Evolutionary conservation across 2,329 filamentous ascomycete genomes (phyloP), one percentile per base, ranked within the genome.

Genomic region (Hansfordia pulvinata): DNA sequence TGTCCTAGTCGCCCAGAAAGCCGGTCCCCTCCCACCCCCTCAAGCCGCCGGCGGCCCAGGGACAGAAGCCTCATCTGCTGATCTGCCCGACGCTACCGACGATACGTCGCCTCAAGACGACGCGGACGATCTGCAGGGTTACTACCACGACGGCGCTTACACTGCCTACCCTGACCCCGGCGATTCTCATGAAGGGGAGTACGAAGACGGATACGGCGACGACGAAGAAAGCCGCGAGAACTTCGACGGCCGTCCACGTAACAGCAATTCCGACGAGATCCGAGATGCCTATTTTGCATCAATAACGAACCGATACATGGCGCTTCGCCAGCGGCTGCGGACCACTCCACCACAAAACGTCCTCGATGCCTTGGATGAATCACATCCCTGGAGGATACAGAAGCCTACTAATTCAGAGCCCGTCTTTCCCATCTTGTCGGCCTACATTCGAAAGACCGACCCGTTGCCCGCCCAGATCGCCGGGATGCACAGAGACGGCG

Each of bases 71-170:
- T 9, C 23, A 24, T 8, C 16, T 7, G 23, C 16, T 4, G 28
- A 47, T 4, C 57, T 64, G 31, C 47, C 52, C 26, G 47, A 43
- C 17, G 58, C 66, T 21, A 72, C 73, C 40, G 42, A 58, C 7
- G 46, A n/a, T n/a, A n/a, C n/a, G n/a, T n/a, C n/a, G n/a, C n/a
- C n/a, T n/a, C n/a, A n/a, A n/a, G n/a, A 57, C 30, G 60, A 60
- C 5, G 35, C 51, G 12, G 62, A 64, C 28, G 69, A 77, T 40
- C 55, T 60, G 13, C 54, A 66, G 29, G 79, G 77, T 8, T 76
- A 71, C 43, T 90, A 82, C 46, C 58, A 73, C 10, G 81, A 93
- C 38, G 85, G 84, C 25, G 79, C 82, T 19, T 93, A 84, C 47
- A 70, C 77, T 14, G 79, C 75, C 4, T 59, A 64, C 3, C 63